Evolutionary conservation across 495 filamentous ascomycete genomes (phyloP), one percentile per base, ranked within the genome.

Genomic region (Neurospora pannonica): DNA sequence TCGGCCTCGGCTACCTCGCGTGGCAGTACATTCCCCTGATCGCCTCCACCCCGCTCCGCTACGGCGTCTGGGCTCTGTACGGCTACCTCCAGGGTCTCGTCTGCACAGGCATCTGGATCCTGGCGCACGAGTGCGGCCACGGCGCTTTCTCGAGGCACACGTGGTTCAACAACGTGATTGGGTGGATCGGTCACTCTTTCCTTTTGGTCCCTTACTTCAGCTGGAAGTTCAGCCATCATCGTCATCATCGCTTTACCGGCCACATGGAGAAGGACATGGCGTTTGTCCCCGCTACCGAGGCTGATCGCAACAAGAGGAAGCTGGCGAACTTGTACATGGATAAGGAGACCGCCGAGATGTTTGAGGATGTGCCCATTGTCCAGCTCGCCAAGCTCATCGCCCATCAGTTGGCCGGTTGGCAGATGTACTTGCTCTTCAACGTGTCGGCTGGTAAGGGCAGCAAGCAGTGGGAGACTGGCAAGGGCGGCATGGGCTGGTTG

Each of bases 241-340:
- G 94, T 87, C 94, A 97, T 85, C 94, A 97, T 87, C 94, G 97
- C 85, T 94, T 94, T 75, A 99, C 96, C 40, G 96, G 94, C 75
- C 88, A 99, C 87, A 87, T 99, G 81, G 93, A 97, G 83, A 93
- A 94, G 79, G 96, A 99, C 84, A 98, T 98, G 94, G 96, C 97
- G 73, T 97, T 97, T 84, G 87, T 97, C 5, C 96, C 96, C 48
- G 92, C 91, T 85, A 93, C 92, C 75, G 89, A 92, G 69, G 87
- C 92, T 24, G 82, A 92, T 79, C 93, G 91, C 81, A 89, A 91
- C 37, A 87, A 86, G 73, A 89, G 89, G 62, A 76, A 92, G 73
- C 91, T 93, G 74, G 87, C 74, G 70, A 77, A 80, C 77, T 74
- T 81, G 21, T 81, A 87, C 78, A 77, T 93, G 74, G 84, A 89